Evolutionary conservation across 331 rosid species (phyloP).

Genomic region (Acacia concinna): DNA sequence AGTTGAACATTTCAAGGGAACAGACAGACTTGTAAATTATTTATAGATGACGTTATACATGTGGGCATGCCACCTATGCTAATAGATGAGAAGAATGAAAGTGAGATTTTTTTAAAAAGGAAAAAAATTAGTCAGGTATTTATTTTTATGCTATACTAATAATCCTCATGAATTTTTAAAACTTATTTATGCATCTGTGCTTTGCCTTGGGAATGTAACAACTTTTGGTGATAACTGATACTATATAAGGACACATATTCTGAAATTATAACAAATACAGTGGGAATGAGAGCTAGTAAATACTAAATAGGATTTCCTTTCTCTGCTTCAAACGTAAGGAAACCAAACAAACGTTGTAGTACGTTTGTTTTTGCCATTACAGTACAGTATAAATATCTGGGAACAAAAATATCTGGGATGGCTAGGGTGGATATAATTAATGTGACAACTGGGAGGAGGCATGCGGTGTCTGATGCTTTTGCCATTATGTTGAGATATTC

Average conservation of each 20-base stretch:
- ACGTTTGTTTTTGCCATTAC: too few species aligned
- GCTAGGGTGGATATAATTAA: neutral
- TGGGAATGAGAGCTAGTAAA: neutral
- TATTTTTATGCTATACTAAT: too few species aligned
- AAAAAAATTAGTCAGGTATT: too few species aligned
- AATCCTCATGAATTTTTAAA: too few species aligned
- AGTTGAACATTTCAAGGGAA: neutral
- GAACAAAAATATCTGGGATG: constrained; percentile 12
- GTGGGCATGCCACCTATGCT: neutral
- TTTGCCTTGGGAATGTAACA: neutral
- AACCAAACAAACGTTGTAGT: too few species aligned
- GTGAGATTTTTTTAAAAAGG: too few species aligned
- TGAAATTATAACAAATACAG: neutral
- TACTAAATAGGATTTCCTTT: neutral
- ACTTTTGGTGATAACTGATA: neutral
- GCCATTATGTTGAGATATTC: neutral
- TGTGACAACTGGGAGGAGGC: neutral
- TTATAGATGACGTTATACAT: neutral
- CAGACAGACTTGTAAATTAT: neutral
- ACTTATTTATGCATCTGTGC: neutral
- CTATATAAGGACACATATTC: neutral
- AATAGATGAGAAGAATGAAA: neutral
- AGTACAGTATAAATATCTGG: too few species aligned
- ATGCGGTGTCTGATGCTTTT: neutral
- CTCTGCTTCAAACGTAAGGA: neutral